Base-by-base conservation (phyloP, 805 yeast genomes). In the Yamadazyma endophytica region DNA sequence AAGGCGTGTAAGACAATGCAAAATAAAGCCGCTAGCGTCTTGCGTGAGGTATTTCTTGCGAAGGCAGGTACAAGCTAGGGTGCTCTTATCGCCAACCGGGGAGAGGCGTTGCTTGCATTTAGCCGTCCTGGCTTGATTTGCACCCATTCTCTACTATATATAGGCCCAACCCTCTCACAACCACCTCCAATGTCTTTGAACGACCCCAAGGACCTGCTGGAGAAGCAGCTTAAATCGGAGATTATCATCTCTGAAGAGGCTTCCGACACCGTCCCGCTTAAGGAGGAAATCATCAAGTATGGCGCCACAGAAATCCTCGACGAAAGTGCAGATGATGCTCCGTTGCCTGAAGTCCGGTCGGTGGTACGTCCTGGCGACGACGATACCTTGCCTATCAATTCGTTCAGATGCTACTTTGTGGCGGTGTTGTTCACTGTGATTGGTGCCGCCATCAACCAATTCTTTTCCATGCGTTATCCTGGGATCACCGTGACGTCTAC, bases 381-480 rank as follows among this genome's bases (percentile, higher is more conserved):
- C 49, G 67, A 70, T 1, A 40, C 63, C 4, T 48, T 72, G 13
- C 64, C 64, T 5, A 67, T 68, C 39, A 77, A 73, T 43, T 75
- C 77, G 29, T 57, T 75, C 53, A 66, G 80, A 57, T 70, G 77
- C 32, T 68, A 79, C 78, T 51, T 64, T 26, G 42, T 75, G 35
- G 74, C 73, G 15, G 50, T 74, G 17, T 43, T 71, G 8, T 70
- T 74, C 50, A 66, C 73, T 23, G 61, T 78, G 7, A 51, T 77
- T 27, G 82, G 82, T 29, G 68, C 77, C 28, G 79, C 70, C 31
- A 62, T 77, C 48, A 79, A 80, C 49, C 58, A 75, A 33, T 73
- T 78, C 47, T 79, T 79, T 50, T 64, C 73, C 13, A 57, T 74
- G 40, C 74, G 81, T 46, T 56, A 64, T 39, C 86, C 87, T 5